Conservation (phyloP, 208 protist genomes). For the Acanthamoeba castellanii region DNA sequence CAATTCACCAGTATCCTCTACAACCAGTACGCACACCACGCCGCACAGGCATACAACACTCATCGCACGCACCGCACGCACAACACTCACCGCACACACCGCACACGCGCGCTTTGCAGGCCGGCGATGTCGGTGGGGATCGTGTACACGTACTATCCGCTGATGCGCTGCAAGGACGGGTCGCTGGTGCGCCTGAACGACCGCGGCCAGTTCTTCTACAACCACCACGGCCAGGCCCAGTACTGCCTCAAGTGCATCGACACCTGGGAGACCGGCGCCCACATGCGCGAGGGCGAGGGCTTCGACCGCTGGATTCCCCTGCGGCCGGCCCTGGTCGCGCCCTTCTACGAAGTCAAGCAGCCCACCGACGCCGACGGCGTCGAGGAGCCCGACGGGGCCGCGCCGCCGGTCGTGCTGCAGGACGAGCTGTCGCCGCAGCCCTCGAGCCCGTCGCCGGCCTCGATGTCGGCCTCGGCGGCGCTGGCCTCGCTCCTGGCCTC, state of each 20-base stretch:
- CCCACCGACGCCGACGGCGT: too few species aligned
- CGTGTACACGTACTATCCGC: neutral
- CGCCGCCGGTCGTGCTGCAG: too few species aligned
- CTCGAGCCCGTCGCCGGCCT: too few species aligned
- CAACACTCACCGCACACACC: too few species aligned
- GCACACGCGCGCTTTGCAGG: neutral
- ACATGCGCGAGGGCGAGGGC: conserved; percentile 22
- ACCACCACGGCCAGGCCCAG: neutral
- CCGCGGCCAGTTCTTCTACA: neutral
- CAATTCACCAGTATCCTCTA: neutral
- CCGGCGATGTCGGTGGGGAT: neutral
- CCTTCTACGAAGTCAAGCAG: too few species aligned
- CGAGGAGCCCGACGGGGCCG: too few species aligned
- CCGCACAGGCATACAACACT: too few species aligned
- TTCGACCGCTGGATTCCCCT: neutral
- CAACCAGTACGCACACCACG: neutral
- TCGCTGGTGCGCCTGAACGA: neutral
- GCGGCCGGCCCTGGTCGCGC: too few species aligned
- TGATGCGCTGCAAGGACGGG: neutral
- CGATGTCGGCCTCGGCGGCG: too few species aligned
- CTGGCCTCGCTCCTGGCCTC: too few species aligned
- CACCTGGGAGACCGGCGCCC: neutral
- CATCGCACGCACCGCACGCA: too few species aligned
- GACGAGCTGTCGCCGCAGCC: too few species aligned
- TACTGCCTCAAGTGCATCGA: neutral